A percentile compares a stretch with the other conserved stretches of the same genome.
These are phyloP conservation scores for Leishmania mexicana DNA, from an alignment of 208 protist species.

Conservation along the genomic window DNA sequence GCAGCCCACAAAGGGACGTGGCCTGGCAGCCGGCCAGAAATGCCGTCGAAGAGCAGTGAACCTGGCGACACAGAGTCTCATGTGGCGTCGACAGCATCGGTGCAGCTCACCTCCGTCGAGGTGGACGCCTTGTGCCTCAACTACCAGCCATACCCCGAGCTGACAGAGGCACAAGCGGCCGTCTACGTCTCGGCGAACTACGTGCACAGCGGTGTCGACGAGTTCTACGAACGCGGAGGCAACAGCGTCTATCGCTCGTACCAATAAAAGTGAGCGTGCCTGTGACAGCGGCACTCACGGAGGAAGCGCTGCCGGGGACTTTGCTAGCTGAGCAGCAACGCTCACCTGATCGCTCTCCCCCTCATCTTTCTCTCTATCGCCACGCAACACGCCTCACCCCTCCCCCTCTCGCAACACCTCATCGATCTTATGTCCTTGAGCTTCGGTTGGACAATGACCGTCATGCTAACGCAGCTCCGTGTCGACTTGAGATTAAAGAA, in stretches of 20 bases:
- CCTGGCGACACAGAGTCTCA: not conserved
- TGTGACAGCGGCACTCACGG: not conserved
- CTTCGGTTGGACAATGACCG: not conserved
- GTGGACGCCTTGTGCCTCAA: conserved; percentile 68
- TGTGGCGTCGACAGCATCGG: not conserved
- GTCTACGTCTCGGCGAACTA: conserved; percentile 84
- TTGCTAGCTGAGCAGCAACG: not conserved
- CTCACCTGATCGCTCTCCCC: not conserved
- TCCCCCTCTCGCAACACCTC: not conserved
- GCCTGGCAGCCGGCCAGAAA: not conserved
- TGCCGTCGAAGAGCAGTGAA: not conserved
- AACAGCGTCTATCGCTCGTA: conserved; percentile 70
- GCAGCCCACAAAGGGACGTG: not conserved
- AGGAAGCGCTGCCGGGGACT: not conserved
- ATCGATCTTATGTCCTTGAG: not conserved
- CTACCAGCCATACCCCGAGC: conserved; percentile 73
- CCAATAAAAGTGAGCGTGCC: conserved; percentile 25
- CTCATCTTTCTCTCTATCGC: not conserved
- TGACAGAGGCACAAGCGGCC: conserved; percentile 58
- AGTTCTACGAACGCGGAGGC: conserved; percentile 79
- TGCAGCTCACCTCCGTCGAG: conserved; percentile 14
- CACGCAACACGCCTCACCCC: not conserved
- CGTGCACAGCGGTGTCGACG: conserved; percentile 64
- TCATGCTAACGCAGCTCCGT: not conserved
- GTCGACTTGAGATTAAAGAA: not conserved